Conservation (phyloP, 805 yeast genomes). For the Spencermartinsiella europaea region DNA sequence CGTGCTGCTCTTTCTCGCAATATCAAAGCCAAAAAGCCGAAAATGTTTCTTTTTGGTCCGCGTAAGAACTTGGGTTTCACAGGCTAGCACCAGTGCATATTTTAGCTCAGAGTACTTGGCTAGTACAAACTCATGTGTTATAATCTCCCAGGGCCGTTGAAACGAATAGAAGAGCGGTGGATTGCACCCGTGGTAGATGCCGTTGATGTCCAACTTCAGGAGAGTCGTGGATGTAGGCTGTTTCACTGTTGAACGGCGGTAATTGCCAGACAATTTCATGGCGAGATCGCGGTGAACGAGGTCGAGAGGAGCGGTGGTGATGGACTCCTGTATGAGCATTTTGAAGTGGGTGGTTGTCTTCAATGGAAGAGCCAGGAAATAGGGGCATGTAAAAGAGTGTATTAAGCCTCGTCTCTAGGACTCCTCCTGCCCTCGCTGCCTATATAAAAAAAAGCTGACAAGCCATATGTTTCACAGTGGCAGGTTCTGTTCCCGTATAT, state of each 20-base stretch:
- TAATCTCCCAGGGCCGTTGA: background rate
- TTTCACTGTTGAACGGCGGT: background rate
- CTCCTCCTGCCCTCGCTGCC: too few species aligned
- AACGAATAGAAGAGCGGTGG: background rate
- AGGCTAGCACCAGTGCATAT: background rate
- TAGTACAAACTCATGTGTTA: background rate
- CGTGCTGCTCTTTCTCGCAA: too few species aligned
- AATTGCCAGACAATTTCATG: background rate
- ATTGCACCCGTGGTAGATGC: background rate
- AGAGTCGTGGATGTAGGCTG: background rate
- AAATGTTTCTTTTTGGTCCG: too few species aligned
- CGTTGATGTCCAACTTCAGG: background rate
- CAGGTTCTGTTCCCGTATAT: too few species aligned
- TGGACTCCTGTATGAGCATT: background rate
- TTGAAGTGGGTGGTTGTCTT: too few species aligned
- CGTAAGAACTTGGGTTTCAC: too few species aligned
- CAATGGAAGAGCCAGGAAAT: too few species aligned
- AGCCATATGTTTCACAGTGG: too few species aligned
- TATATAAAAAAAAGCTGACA: too few species aligned
- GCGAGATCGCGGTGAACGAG: background rate
- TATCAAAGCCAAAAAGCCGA: too few species aligned
- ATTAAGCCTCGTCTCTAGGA: too few species aligned
- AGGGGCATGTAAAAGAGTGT: too few species aligned
- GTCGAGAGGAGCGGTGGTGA: background rate
- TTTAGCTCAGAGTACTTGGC: background rate